Conservation (phyloP, 345 rosid species). For the Noccaea bulbosa region DNA sequence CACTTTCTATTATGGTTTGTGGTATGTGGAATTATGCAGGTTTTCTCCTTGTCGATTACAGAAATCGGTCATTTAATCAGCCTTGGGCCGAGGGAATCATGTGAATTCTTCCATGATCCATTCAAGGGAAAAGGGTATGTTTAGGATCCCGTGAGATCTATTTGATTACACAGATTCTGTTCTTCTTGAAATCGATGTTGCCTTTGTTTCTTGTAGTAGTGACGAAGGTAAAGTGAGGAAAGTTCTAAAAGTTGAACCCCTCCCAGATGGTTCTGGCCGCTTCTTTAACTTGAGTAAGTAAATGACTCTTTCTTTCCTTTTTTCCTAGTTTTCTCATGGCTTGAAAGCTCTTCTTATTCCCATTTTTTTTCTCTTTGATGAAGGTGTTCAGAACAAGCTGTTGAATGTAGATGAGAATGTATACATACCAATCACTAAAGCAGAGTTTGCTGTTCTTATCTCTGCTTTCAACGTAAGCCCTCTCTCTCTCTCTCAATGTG, state of each 20-base stretch:
- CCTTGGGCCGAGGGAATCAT: constrained; percentile 75
- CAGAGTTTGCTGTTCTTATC: constrained; percentile 73
- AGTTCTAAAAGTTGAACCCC: constrained; percentile 90
- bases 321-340: neutral
- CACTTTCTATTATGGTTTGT: neutral
- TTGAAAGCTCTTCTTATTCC: constrained; percentile 19
- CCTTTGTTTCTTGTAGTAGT: constrained; percentile 52
- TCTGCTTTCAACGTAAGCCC: constrained; percentile 74
- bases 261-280: constrained; percentile 94
- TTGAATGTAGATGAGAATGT: constrained; percentile 78
- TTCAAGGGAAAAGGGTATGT: constrained; percentile 79
- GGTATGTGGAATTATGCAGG: constrained; percentile 46
- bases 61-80: constrained; percentile 74
- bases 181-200: neutral
- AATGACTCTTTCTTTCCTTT: constrained; percentile 20
- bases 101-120: constrained; percentile 91
- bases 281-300: constrained; percentile 86
- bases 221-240: constrained; percentile 95
- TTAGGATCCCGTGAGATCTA: neutral
- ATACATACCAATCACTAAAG: constrained; percentile 78
- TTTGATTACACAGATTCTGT: neutral
- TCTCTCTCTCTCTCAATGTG: constrained; percentile 36
- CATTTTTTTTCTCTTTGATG: constrained; percentile 31
- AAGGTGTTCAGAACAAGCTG: constrained; percentile 89
- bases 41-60: constrained; percentile 79